These are phyloP conservation scores for Leptographium flavum DNA, from an alignment of 2,329 filamentous ascomycete genomes.

Conservation along the genomic window DNA sequence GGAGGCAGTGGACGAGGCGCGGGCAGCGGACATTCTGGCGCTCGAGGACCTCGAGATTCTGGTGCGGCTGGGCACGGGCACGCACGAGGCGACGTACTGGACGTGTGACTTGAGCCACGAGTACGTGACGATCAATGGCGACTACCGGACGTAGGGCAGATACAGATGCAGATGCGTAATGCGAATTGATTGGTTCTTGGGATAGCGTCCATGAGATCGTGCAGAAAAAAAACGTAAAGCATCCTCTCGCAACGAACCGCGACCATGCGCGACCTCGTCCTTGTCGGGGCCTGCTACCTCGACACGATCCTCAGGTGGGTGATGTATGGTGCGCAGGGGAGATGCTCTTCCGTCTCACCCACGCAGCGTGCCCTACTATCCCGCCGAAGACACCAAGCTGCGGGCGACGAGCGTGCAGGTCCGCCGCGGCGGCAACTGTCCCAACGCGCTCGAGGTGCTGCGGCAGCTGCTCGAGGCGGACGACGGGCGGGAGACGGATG, in stretches of 20 bases:
- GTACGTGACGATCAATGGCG: constrained; percentile 57
- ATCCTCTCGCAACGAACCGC: not conserved
- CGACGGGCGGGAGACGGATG: not conserved
- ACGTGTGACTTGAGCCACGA: constrained; percentile 81
- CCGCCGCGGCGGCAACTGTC: constrained; percentile 58
- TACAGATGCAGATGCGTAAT: too few species aligned
- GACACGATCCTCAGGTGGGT: constrained; percentile 53
- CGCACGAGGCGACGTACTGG: constrained; percentile 60
- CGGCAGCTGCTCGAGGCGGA: constrained; percentile 39
- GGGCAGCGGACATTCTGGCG: constrained; percentile 65
- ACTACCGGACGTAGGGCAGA: constrained; percentile 43
- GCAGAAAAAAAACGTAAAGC: too few species aligned
- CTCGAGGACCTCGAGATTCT: constrained; percentile 68
- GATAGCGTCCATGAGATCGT: too few species aligned
- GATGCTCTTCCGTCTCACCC: not conserved
- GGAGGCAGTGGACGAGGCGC: constrained; percentile 59
- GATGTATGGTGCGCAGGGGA: constrained; percentile 12
- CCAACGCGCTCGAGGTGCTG: constrained; percentile 58
- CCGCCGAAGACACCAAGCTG: constrained; percentile 57
- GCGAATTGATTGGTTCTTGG: too few species aligned
- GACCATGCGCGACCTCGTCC: constrained; percentile 42
- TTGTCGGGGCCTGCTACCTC: constrained; percentile 54
- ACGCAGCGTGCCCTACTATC: constrained; percentile 53
- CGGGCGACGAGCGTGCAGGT: constrained; percentile 44
- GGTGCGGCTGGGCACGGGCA: constrained; percentile 55